Conservation (phyloP, 1,284 basidiomycete species). For the Chiua sp. region DNA sequence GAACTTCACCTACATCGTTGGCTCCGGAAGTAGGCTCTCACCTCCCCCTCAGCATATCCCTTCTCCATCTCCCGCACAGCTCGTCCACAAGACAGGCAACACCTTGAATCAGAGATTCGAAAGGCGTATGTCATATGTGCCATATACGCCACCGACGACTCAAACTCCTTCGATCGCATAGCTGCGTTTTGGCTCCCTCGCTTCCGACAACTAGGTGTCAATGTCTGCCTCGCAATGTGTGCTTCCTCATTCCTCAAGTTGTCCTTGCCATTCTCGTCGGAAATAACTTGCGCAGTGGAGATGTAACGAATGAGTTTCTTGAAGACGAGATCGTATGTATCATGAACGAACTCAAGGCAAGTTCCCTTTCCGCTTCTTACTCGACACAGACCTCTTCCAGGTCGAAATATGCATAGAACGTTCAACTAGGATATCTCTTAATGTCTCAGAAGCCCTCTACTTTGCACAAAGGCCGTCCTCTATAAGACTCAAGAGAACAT, state of each 20-base stretch:
- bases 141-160: constrained; percentile 96
- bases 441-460: constrained; percentile 99
- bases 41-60: constrained; percentile 8
- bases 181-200: constrained; percentile 99
- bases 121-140: constrained; percentile 98
- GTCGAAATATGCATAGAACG: constrained; percentile 99
- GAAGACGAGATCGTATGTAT: constrained; percentile 95
- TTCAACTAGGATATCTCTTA: constrained; percentile 87
- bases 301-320: constrained; percentile 93
- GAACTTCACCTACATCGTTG: constrained; percentile 95
- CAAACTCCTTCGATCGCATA: constrained; percentile 95
- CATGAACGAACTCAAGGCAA: constrained; percentile 96
- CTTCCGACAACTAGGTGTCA: constrained; percentile 94
- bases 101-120: constrained; percentile 93
- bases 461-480: constrained; percentile 97
- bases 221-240: constrained; percentile 56
- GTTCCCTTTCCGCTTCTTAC: constrained; percentile 13
- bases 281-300: constrained; percentile 93
- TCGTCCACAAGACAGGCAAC: constrained; percentile 79
- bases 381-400: constrained; percentile 41
- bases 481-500: constrained; percentile 97
- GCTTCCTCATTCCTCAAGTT: constrained; percentile 49
- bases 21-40: constrained; percentile 81
- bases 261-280: constrained; percentile 96
- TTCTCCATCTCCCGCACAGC: constrained; percentile 48